Evolutionary conservation across 805 yeast genomes (phyloP).

Genomic region (Starmera dryadoides): DNA sequence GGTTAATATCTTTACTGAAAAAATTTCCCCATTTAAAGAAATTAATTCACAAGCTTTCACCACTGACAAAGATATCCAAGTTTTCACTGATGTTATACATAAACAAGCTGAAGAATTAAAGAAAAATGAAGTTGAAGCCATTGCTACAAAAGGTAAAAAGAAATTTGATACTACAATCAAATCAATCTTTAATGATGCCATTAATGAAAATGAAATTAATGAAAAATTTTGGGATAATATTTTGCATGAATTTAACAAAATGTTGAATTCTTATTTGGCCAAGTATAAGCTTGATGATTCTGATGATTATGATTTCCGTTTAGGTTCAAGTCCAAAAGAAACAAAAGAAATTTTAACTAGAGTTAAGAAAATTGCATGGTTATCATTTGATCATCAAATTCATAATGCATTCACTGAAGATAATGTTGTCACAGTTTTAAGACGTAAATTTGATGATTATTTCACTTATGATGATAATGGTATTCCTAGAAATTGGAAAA

Average conservation of each 20-base stretch:
- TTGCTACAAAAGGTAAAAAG: constrained; percentile 21
- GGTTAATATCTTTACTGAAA: constrained; percentile 7
- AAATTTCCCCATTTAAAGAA: constrained; percentile 10
- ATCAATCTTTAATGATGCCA: background rate
- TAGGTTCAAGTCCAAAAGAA: constrained; percentile 46
- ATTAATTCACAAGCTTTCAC: constrained; percentile 17
- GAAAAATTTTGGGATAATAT: constrained; percentile 56
- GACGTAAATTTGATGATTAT: constrained; percentile 73
- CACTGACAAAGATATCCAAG: constrained; percentile 25
- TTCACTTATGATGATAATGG: constrained; percentile 82
- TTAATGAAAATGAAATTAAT: constrained; percentile 28
- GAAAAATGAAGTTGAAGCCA: constrained; percentile 30
- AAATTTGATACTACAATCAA: constrained; percentile 39
- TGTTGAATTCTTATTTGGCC: constrained; percentile 22
- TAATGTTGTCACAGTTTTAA: constrained; percentile 53
- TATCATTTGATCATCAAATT: constrained; percentile 45
- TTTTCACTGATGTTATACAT: constrained; percentile 23
- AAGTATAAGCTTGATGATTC: constrained; percentile 18
- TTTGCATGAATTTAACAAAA: constrained; percentile 32
- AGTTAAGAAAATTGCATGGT: constrained; percentile 59
- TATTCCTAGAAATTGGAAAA: constrained; percentile 75
- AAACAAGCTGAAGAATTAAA: constrained; percentile 25
- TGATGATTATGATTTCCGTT: constrained; percentile 48
- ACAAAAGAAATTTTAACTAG: constrained; percentile 34
- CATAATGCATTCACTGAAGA: constrained; percentile 63